phyloP scores from a whole-genome alignment of 2,329 filamentous ascomycete genomes.

The Colletotrichum kahawae region DNA sequence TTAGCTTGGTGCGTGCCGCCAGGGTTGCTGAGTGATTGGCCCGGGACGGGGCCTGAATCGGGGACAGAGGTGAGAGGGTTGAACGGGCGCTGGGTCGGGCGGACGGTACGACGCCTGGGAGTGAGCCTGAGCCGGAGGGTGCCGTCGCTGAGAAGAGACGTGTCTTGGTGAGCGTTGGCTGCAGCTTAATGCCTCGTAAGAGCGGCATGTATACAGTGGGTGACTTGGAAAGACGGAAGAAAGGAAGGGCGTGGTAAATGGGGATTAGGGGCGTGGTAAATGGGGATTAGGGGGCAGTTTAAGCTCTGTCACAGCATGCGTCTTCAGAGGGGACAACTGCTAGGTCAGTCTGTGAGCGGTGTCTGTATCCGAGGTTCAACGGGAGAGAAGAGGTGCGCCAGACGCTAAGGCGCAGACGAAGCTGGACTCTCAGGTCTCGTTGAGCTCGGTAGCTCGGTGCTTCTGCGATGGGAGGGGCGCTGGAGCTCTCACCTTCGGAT shows the following conservation, averaged over 20 bases:
- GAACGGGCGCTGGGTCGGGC: constrained; percentile 19
- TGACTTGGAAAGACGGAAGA: neutral
- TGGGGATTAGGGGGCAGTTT: neutral
- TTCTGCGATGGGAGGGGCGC: neutral
- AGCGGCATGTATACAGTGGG: constrained; percentile 12
- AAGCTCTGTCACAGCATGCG: neutral
- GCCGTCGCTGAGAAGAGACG: neutral
- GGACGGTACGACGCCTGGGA: constrained; percentile 7
- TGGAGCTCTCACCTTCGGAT: neutral
- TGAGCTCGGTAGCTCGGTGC: neutral
- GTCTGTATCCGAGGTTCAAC: constrained; percentile 15
- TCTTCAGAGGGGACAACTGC: neutral
- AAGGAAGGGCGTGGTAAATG: neutral
- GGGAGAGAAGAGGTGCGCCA: constrained; percentile 1
- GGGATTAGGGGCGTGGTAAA: neutral
- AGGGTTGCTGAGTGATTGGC: constrained; percentile 35
- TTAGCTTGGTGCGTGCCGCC: constrained; percentile 29
- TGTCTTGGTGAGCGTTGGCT: constrained; percentile 8
- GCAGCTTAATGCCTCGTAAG: constrained; percentile 19
- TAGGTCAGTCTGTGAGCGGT: neutral
- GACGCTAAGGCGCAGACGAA: neutral
- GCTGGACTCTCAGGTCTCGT: neutral
- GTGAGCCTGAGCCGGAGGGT: neutral
- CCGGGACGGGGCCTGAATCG: constrained; percentile 24
- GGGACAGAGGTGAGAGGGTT: constrained; percentile 17